Base-by-base conservation (phyloP, 495 filamentous ascomycete genomes). In the Neurospora africana region DNA sequence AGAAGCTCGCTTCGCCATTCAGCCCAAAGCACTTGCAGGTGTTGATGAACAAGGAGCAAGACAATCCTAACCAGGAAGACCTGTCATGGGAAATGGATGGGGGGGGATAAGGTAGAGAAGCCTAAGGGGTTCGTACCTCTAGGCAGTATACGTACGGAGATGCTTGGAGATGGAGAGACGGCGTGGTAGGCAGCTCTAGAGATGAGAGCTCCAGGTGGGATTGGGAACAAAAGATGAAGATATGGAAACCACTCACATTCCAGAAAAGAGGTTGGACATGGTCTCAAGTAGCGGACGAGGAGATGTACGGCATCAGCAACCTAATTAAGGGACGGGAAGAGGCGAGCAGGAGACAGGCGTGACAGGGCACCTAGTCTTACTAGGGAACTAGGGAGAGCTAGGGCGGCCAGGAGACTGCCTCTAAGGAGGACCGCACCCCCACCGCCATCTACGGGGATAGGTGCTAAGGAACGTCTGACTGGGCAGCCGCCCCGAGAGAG, bases 241-340 rank as follows among this genome's bases (percentile, higher is more conserved):
- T 43, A 19, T 38, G 15, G 69, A 69, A 70, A 36, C 21, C 70
- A 91, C 90, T 86, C 87, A 92, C 91, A 93, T 91, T 81, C 91
- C 91, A 82, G 91, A 91, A 76, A 93, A 91, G 79, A 92, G 87
- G 79, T 89, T 91, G 73, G 90, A 89, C 91, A 93, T 93, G 71
- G 78, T 86, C 78, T 74, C 36, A 36, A 47, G 44, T 30, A 69
- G 69, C 17, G 19, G 21, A 70, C 8, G 40, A 44, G 68, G 27
- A 68, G 23, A 47, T 61, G 53, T 61, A 61, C 53, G 53, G 53
- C 53, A 65, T 65, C 53, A 65, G 53, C 53, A 65, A n/a, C n/a
- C n/a, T n/a, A n/a, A 65, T 65, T 65, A 65, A 65, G 53, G 37
- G 21, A 65, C 39, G 36, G 38, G 65, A 68, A 67, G 40, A 69